A percentile compares a stretch with the other conserved stretches of the same genome.
Conservation (phyloP, 176 grass and related monocot genomes). For the Hordeum marinum region DNA sequence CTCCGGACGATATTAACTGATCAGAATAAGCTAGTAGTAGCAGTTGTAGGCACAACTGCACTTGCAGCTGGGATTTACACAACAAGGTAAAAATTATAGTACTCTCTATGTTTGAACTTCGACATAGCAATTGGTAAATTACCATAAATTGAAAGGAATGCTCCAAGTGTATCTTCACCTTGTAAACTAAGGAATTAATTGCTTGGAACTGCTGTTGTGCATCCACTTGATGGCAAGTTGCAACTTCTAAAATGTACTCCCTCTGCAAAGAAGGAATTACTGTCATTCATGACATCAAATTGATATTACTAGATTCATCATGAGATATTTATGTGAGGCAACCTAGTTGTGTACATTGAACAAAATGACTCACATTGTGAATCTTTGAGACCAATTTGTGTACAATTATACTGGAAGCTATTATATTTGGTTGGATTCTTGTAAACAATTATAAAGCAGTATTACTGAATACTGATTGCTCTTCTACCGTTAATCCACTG, state of each 20-base stretch:
- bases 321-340: neutral
- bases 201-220: neutral
- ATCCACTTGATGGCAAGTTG: slow-evolving; percentile 1
- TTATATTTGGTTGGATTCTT: neutral
- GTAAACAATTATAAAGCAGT: neutral
- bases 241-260: neutral
- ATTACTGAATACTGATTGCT: neutral
- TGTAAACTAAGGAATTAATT: neutral
- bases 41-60: slow-evolving; percentile 78
- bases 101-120: slow-evolving; percentile 1
- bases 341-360: neutral
- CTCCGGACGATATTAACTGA: slow-evolving; percentile 85
- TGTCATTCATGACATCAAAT: neutral
- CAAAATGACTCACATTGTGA: neutral
- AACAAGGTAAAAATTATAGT: slow-evolving; percentile 55
- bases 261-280: neutral
- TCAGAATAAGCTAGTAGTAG: slow-evolving; percentile 87
- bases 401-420: neutral
- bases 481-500: neutral
- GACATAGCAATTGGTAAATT: neutral
- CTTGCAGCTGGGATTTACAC: slow-evolving; percentile 86
- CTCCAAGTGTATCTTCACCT: neutral
- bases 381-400: neutral
- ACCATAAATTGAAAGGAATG: neutral
- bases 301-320: neutral